Evolutionary conservation across 257 asterid genomes (phyloP).

Genomic region (Solanum chiquidenum): DNA sequence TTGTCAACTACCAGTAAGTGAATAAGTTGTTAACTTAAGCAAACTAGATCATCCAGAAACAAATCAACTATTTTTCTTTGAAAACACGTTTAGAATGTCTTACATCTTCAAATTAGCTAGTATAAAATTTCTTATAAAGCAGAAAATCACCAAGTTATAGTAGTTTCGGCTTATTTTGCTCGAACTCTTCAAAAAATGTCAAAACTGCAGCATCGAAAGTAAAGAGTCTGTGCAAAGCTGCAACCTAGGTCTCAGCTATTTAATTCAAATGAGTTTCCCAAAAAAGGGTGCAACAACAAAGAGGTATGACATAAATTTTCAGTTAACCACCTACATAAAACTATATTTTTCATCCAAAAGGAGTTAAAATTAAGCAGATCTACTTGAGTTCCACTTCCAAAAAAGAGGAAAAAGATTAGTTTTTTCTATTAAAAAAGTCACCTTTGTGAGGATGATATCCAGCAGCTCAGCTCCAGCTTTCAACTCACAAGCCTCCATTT

Average conservation of each 20-base stretch:
- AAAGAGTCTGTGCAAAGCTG: not conserved
- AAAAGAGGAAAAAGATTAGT: not conserved
- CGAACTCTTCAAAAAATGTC: not conserved
- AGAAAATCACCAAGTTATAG: not conserved
- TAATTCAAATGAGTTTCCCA: not conserved
- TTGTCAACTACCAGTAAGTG: not conserved
- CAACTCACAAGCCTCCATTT: slow-evolving; percentile 32
- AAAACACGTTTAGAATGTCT: not conserved
- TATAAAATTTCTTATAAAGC: not conserved
- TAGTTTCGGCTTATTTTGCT: not conserved
- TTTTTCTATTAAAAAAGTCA: not conserved
- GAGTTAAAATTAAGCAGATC: not conserved
- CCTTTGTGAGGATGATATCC: slow-evolving; percentile 49
- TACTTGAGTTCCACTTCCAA: not conserved
- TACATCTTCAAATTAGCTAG: not conserved
- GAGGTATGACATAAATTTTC: not conserved
- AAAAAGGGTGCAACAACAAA: not conserved
- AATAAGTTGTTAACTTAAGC: not conserved
- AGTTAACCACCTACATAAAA: not conserved
- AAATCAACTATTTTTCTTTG: not conserved
- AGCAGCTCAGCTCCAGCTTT: slow-evolving; percentile 42
- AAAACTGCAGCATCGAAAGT: not conserved
- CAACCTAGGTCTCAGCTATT: not conserved
- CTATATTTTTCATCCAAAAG: not conserved
- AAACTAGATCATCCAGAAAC: not conserved